Evolutionary conservation across 257 asterid species (phyloP).

Genomic region (Paulownia fortunei): DNA sequence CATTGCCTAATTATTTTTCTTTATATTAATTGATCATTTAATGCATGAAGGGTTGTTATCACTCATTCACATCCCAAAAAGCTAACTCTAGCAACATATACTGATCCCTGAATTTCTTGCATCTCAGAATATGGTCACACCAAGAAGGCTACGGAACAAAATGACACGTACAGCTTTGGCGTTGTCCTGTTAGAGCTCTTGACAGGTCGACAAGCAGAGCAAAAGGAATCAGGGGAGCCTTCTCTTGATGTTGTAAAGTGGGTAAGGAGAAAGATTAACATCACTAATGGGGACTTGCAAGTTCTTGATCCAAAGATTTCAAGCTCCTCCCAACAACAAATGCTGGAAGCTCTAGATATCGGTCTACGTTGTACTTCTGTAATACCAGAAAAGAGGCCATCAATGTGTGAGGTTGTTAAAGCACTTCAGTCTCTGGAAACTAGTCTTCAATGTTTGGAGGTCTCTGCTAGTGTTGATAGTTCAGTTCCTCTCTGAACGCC

Average conservation of each 20-base stretch:
- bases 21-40: background rate
- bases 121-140: constrained; percentile 66
- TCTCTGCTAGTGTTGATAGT: constrained; percentile 37
- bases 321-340: constrained; percentile 49
- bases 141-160: constrained; percentile 71
- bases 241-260: constrained; percentile 70
- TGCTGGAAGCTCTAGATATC: constrained; percentile 71
- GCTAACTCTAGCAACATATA: background rate
- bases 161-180: constrained; percentile 74
- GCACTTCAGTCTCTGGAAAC: constrained; percentile 57
- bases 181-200: constrained; percentile 76
- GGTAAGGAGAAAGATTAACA: constrained; percentile 88
- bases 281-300: constrained; percentile 57
- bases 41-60: too few species aligned
- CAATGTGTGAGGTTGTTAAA: constrained; percentile 65
- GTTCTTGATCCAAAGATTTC: constrained; percentile 73
- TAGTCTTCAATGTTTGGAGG: constrained; percentile 37
- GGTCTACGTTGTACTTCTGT: constrained; percentile 68
- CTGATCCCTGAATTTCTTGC: constrained; percentile 15
- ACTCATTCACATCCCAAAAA: background rate
- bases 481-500: constrained; percentile 49
- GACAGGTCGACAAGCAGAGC: constrained; percentile 71
- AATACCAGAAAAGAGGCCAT: constrained; percentile 78
- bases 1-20: background rate
- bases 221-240: constrained; percentile 37